A percentile compares a stretch with the other conserved stretches of the same genome.
phyloP scores from a whole-genome alignment of 345 rosid genomes.

The Moricandia moricandioides region DNA sequence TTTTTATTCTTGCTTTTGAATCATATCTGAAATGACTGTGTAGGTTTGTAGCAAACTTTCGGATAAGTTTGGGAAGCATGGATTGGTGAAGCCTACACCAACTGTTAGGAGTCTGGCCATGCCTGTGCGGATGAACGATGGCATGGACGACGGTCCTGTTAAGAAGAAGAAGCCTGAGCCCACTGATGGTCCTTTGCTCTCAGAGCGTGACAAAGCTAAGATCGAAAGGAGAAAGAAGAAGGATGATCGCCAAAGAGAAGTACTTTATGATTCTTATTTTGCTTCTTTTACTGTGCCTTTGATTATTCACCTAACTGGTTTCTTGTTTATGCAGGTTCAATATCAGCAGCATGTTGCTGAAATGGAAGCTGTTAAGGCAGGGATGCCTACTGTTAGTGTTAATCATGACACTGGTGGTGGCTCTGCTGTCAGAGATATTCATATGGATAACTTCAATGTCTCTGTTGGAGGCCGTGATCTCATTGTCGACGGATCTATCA shows the following conservation, averaged over 20 bases:
- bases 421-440: conserved; percentile 77
- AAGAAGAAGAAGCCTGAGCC: conserved; percentile 97
- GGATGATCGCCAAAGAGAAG: conserved; percentile 98
- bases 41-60: conserved; percentile 77
- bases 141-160: conserved; percentile 87
- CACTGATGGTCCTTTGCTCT: conserved; percentile 70
- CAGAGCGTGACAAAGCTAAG: conserved; percentile 80
- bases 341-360: conserved; percentile 88
- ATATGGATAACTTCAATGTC: conserved; percentile 85
- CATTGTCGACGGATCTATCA: conserved; percentile 80
- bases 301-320: neutral
- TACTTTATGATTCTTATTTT: neutral
- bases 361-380: conserved; percentile 93
- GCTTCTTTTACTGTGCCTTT: neutral
- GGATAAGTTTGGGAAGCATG: conserved; percentile 94
- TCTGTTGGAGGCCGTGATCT: conserved; percentile 99
- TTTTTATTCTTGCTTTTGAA: neutral
- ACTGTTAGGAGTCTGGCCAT: conserved; percentile 80
- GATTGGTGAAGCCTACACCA: conserved; percentile 69
- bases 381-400: conserved; percentile 87
- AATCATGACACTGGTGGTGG: conserved; percentile 76
- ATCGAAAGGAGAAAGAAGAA: conserved; percentile 89
- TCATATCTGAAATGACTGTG: neutral
- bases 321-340: conserved; percentile 58
- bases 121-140: conserved; percentile 96